Base-by-base conservation (phyloP, 371 early-diverging fungal genomes). In the Thermomucor indicae-seudaticae region DNA sequence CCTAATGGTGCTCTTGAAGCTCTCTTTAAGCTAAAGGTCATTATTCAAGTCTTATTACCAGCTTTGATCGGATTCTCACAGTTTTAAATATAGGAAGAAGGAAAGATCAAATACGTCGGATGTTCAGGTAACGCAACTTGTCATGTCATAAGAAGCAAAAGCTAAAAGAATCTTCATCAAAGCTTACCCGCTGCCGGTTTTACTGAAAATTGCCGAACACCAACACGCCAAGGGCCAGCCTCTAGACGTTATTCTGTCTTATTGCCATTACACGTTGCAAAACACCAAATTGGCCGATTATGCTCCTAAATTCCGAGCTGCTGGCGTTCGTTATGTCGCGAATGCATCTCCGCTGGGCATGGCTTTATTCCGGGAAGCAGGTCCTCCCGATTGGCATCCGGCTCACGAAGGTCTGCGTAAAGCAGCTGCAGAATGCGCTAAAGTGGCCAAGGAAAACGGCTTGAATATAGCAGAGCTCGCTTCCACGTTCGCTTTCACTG, bases 281-380 rank as follows among this genome's bases (percentile, higher is more conserved):
- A 88, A 85, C 61, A 83, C 84, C 4, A 51, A 49, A 11, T 64
- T 88, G 16, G 65, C 67, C 2, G 77, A 81, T 8, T 84, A 80
- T 53, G 59, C 79, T 16, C 78, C 76, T 1, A 58, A 60, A 22
- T 75, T 84, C 51, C 78, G 71, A 35, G 70, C 51, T n/a, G 78
- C 70, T 19, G 89, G 86, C 37, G 83, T 90, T 6, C 51, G 62
- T 5, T 76, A 75, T 7, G 39, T 90, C 38, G 62, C 86, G 47
- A 85, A 80, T 34, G 91, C 89, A 3, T 86, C 87, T n/a, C 91
- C 91, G 0, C 57, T 90, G 25, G 78, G 79, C 19, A 90, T 90
- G 91, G 91, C 87, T 1, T 56, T 90, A 22, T 66, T 90, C 19
- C 72, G 85, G 35, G 65, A 72, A 14, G 67, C 63, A 0, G 67